These are phyloP conservation scores for Globisporangium radiosum DNA, from an alignment of 352 stramenopile genomes.

Conservation along the genomic window DNA sequence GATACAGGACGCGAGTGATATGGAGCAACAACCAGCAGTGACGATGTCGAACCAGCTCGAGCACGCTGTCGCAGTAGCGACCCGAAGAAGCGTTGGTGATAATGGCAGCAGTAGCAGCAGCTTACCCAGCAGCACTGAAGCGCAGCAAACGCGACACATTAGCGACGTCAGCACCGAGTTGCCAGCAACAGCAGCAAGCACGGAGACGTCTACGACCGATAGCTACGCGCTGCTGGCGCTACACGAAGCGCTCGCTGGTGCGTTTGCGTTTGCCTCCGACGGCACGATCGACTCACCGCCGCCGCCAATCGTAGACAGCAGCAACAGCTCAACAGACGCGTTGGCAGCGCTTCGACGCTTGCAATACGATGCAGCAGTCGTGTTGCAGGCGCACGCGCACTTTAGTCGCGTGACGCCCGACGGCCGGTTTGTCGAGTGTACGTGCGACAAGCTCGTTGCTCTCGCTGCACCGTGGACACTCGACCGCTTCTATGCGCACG, in stretches of 20 bases:
- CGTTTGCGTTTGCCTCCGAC: slow-evolving; percentile 22
- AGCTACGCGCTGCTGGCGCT: slow-evolving; percentile 28
- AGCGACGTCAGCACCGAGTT: not conserved
- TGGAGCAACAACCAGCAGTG: no score
- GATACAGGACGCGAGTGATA: no score
- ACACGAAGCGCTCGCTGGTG: slow-evolving; percentile 19
- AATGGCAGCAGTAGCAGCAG: no score
- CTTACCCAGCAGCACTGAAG: not conserved
- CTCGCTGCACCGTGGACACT: slow-evolving; percentile 44
- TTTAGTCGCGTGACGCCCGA: slow-evolving; percentile 61
- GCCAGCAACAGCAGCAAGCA: no score
- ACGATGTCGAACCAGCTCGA: not conserved
- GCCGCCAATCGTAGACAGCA: slow-evolving; percentile 6
- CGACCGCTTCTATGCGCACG: slow-evolving; percentile 53
- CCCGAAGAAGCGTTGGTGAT: no score
- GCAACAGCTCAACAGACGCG: not conserved
- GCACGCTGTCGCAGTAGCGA: not conserved
- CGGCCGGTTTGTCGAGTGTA: slow-evolving; percentile 60
- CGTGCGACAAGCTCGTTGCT: slow-evolving; percentile 53
- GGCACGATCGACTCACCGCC: slow-evolving; percentile 10
- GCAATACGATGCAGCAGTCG: slow-evolving; percentile 26
- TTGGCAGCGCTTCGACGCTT: not conserved
- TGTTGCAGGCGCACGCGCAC: slow-evolving; percentile 31
- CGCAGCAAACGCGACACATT: not conserved
- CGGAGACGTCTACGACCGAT: not conserved